These are phyloP conservation scores for Panaeolus cyanescens DNA, from an alignment of 768 basidiomycete species.

Conservation along the genomic window DNA sequence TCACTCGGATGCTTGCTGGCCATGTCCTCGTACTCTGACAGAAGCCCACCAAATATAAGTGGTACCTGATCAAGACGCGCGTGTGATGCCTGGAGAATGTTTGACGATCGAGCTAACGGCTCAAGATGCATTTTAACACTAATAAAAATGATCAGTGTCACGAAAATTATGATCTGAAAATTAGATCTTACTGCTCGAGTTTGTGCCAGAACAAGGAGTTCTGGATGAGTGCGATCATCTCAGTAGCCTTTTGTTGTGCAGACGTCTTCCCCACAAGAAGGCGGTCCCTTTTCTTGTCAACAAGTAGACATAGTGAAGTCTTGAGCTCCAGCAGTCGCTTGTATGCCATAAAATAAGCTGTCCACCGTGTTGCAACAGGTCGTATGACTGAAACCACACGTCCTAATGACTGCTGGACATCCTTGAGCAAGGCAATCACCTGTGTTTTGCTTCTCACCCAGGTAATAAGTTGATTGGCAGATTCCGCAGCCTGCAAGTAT, in stretches of 20 bases:
- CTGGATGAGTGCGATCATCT: constrained; percentile 18
- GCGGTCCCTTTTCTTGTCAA: constrained; percentile 9
- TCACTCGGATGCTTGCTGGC: constrained; percentile 2
- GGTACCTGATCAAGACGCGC: constrained; percentile 34
- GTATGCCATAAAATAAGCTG: constrained; percentile 28
- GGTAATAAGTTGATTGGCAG: constrained; percentile 37
- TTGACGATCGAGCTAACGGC: constrained; percentile 39
- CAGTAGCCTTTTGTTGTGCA: constrained; percentile 18
- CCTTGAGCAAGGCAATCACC: constrained; percentile 29
- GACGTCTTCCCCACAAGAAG: constrained; percentile 8
- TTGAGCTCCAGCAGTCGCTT: constrained; percentile 22
- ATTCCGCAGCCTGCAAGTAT: constrained; percentile 11
- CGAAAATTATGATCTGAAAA: neutral
- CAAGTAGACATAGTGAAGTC: constrained; percentile 8
- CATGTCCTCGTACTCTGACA: constrained; percentile 19
- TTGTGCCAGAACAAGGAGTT: constrained; percentile 23
- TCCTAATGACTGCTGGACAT: constrained; percentile 16
- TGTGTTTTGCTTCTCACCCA: constrained; percentile 38
- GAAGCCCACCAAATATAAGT: constrained; percentile 30
- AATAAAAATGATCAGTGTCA: neutral
- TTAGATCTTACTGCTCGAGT: constrained; percentile 17
- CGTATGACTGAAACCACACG: constrained; percentile 24
- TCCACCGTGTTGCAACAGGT: constrained; percentile 34
- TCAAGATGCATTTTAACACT: constrained; percentile 25
- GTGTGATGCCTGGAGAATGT: constrained; percentile 30